Percentiles rank a stretch among this genome's conserved stretches.
These are phyloP conservation scores for Tremella yokohamensis DNA, from an alignment of 768 basidiomycete species.

Conservation along the genomic window DNA sequence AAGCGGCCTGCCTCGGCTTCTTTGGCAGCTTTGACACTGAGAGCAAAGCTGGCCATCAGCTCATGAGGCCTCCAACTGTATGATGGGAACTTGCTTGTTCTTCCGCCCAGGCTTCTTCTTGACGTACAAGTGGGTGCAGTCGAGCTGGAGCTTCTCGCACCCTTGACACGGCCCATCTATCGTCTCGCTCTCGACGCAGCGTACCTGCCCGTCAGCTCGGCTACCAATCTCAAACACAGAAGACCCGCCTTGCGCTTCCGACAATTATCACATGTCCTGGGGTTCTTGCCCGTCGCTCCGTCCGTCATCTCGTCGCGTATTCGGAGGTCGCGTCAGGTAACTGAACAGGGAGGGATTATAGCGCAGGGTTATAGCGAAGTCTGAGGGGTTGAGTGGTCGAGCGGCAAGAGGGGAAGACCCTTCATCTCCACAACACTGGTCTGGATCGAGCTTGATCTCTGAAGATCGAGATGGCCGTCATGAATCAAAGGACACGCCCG, in stretches of 20 bases:
- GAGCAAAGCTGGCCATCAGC: slow-evolving; percentile 6
- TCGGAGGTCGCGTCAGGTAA: neutral
- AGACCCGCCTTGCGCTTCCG: slow-evolving; percentile 29
- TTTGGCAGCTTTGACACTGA: slow-evolving; percentile 4
- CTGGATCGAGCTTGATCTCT: neutral
- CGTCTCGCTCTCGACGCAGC: slow-evolving; percentile 20
- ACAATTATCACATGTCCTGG: slow-evolving; percentile 33
- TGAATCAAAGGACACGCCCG: no score
- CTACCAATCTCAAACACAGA: neutral
- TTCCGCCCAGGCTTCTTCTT: slow-evolving; percentile 45
- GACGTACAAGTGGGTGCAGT: slow-evolving; percentile 35
- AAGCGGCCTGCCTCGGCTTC: neutral
- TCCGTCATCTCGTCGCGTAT: neutral
- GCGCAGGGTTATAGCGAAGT: no score
- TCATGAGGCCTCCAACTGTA: no score
- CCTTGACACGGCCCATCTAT: slow-evolving; percentile 25
- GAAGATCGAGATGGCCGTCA: neutral
- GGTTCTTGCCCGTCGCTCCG: neutral
- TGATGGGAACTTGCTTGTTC: slow-evolving; percentile 27
- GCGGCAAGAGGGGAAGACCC: neutral
- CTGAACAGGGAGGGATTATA: no score
- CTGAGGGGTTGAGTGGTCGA: neutral
- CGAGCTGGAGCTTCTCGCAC: slow-evolving; percentile 27
- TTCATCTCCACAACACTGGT: neutral
- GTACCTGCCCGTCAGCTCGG: slow-evolving; percentile 21